These are phyloP conservation scores for Tetrahymena thermophila DNA, from an alignment of 73 alveolate genomes.

Conservation along the genomic window DNA sequence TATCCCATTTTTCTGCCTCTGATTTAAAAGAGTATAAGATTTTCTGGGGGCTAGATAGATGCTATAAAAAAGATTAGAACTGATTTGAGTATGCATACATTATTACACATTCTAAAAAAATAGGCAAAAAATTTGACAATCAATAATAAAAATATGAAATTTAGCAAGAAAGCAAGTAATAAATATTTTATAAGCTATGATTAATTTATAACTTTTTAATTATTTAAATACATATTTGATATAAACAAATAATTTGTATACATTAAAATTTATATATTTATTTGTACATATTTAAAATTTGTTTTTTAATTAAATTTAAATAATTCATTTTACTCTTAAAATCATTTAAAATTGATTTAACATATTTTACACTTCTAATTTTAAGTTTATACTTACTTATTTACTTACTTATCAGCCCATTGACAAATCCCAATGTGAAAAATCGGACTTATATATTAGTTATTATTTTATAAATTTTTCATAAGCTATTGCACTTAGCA, in stretches of 20 bases:
- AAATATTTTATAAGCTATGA: no score
- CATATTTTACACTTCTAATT: neutral
- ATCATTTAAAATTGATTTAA: no score
- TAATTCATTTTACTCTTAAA: no score
- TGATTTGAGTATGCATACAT: neutral
- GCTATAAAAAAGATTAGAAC: neutral
- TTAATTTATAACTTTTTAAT: no score
- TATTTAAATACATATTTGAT: neutral
- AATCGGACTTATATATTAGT: neutral
- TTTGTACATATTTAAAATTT: no score
- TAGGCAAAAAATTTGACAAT: no score
- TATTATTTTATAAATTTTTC: neutral
- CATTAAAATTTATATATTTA: no score
- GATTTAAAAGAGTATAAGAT: neutral
- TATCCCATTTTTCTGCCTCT: neutral
- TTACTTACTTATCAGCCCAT: neutral
- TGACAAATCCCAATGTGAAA: neutral
- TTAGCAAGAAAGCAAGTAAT: no score
- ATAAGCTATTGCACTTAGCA: neutral
- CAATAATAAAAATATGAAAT: no score
- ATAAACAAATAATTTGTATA: neutral
- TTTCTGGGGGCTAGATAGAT: neutral
- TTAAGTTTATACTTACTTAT: neutral
- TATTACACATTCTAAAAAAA: no score
- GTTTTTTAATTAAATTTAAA: no score